Percentiles rank a stretch among this genome's conserved stretches.
phyloP scores from a whole-genome alignment of 75 land plant species.

The Sequoia sempervirens region DNA sequence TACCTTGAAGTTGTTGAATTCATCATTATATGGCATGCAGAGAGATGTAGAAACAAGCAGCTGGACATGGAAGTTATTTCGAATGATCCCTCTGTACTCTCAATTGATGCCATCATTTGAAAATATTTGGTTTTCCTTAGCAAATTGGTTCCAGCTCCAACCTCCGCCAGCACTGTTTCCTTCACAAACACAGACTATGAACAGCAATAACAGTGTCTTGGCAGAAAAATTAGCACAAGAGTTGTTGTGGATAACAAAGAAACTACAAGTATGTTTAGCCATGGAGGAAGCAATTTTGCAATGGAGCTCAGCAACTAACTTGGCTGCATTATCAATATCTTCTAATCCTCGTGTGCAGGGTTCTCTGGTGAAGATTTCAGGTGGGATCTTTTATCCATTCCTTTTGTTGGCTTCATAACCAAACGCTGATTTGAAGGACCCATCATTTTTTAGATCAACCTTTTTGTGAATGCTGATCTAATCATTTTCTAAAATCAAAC shows the following conservation, averaged over 20 bases:
- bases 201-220: slow-evolving; percentile 18
- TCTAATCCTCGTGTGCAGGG: slow-evolving; percentile 78
- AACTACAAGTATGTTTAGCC: slow-evolving; percentile 52
- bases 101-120: slow-evolving; percentile 17
- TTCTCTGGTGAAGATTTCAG: slow-evolving; percentile 69
- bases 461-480: not conserved
- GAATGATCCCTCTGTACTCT: slow-evolving; percentile 22
- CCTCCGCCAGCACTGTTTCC: slow-evolving; percentile 2
- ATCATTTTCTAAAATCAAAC: not conserved
- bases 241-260: slow-evolving; percentile 79
- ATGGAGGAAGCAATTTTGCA: slow-evolving; percentile 55
- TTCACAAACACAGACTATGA: slow-evolving; percentile 5
- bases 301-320: slow-evolving; percentile 61
- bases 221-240: slow-evolving; percentile 92
- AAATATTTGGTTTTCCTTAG: slow-evolving; percentile 3
- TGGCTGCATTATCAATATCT: slow-evolving; percentile 57
- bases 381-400: slow-evolving; percentile 20
- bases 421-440: not conserved
- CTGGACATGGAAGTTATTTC: slow-evolving; percentile 34
- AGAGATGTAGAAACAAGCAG: slow-evolving; percentile 17
- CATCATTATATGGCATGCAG: slow-evolving; percentile 10
- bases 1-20: slow-evolving; percentile 30
- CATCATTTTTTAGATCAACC: not conserved
- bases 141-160: slow-evolving; percentile 17
- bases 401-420: slow-evolving; percentile 3